A percentile compares a stretch with the other conserved stretches of the same genome.
Conservation (phyloP, 805 yeast genomes). For the Ogataea minuta region DNA sequence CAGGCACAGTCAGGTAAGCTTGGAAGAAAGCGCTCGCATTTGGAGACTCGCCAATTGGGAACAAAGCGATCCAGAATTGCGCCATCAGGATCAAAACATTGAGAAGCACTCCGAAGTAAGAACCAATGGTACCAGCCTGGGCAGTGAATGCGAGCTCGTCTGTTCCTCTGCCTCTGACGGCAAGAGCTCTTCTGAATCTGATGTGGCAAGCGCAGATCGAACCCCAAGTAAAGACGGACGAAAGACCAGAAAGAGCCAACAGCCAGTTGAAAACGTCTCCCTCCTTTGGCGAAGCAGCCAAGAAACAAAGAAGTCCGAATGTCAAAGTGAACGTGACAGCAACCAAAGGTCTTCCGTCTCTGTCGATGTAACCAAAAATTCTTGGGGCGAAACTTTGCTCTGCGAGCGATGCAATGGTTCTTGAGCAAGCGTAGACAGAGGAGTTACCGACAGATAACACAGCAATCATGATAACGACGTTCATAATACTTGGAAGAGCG, state of each 20-base stretch:
- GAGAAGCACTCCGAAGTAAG: constrained; percentile 57
- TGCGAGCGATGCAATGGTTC: constrained; percentile 66
- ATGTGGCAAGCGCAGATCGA: constrained; percentile 67
- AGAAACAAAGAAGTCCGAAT: constrained; percentile 58
- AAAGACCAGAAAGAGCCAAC: constrained; percentile 72
- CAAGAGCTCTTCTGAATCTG: constrained; percentile 67
- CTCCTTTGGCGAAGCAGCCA: constrained; percentile 58
- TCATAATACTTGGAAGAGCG: constrained; percentile 69
- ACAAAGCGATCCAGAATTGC: constrained; percentile 81
- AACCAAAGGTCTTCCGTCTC: constrained; percentile 73
- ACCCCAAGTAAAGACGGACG: constrained; percentile 80
- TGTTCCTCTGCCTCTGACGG: constrained; percentile 62
- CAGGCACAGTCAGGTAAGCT: constrained; percentile 62
- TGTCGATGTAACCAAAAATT: constrained; percentile 65
- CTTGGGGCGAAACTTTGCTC: constrained; percentile 69
- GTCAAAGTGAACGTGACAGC: constrained; percentile 56
- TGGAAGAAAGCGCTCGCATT: constrained; percentile 61
- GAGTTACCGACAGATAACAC: constrained; percentile 78
- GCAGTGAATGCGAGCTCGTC: constrained; percentile 68
- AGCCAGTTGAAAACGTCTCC: constrained; percentile 69
- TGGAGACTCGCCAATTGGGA: constrained; percentile 56
- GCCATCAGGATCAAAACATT: constrained; percentile 63
- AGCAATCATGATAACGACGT: constrained; percentile 69
- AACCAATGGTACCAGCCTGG: constrained; percentile 67
- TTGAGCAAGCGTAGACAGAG: constrained; percentile 69